Evolutionary conservation across 2,329 filamentous ascomycete genomes (phyloP).

Genomic region (Fusarium sp.): DNA sequence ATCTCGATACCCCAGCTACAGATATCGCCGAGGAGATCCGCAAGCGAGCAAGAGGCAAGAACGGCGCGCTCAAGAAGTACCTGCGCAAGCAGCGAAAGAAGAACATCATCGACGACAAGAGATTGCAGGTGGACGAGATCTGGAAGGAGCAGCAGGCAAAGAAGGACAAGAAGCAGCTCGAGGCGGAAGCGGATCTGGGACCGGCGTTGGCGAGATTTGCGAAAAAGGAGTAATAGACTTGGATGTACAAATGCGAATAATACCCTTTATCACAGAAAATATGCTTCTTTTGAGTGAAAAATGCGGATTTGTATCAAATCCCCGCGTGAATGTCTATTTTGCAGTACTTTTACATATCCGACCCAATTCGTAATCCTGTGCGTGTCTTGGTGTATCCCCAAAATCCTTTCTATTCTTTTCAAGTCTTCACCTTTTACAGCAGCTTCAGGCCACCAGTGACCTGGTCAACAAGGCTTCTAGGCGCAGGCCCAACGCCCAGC

Average conservation of each 20-base stretch:
- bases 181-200: slow-evolving; percentile 79
- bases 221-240: slow-evolving; percentile 64
- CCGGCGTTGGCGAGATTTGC: slow-evolving; percentile 89
- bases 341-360: slow-evolving; percentile 23
- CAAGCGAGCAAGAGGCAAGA: slow-evolving; percentile 88
- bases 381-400: neutral
- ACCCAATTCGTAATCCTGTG: slow-evolving; percentile 15
- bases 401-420: neutral
- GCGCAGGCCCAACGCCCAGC: slow-evolving; percentile 82
- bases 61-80: slow-evolving; percentile 87
- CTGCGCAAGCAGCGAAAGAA: slow-evolving; percentile 89
- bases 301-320: slow-evolving; percentile 4
- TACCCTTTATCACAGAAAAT: slow-evolving; percentile 34
- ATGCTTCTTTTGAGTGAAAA: neutral
- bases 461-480: slow-evolving; percentile 85
- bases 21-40: slow-evolving; percentile 69
- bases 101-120: slow-evolving; percentile 97
- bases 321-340: slow-evolving; percentile 16
- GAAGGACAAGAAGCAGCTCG: slow-evolving; percentile 68
- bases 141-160: slow-evolving; percentile 77
- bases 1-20: slow-evolving; percentile 74
- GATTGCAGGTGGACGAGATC: slow-evolving; percentile 84
- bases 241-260: slow-evolving; percentile 38
- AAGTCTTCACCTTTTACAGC: slow-evolving; percentile 60
- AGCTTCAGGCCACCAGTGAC: slow-evolving; percentile 88